Evolutionary conservation across 257 asterid species (phyloP).

Genomic region (Solanum clarkiae): DNA sequence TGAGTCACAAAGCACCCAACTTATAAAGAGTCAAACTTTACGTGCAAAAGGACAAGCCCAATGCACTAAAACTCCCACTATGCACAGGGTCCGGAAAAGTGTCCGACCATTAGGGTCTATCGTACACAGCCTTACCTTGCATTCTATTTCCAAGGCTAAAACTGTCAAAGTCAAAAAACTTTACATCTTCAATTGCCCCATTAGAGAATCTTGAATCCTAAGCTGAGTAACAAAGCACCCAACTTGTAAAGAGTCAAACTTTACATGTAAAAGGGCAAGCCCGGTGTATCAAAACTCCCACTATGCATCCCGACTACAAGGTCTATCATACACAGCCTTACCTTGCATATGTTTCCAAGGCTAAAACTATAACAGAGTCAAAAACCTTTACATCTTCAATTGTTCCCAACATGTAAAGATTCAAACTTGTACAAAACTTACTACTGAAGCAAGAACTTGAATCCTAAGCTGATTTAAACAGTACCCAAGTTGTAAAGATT

Average conservation of each 20-base stretch:
- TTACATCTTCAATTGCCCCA: constrained; percentile 20
- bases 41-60: too few species aligned
- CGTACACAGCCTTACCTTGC: too few species aligned
- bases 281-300: too few species aligned
- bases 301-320: too few species aligned
- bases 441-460: constrained; percentile 22
- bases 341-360: too few species aligned
- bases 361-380: background rate
- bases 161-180: background rate
- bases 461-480: constrained; percentile 14
- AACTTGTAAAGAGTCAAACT: background rate
- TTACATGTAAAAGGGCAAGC: background rate
- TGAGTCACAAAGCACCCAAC: background rate
- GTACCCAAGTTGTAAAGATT: background rate
- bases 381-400: constrained; percentile 12
- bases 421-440: background rate
- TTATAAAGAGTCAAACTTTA: background rate
- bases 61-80: too few species aligned
- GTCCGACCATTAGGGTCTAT: too few species aligned
- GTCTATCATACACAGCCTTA: too few species aligned
- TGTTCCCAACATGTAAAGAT: background rate
- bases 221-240: background rate
- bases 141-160: background rate
- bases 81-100: too few species aligned
- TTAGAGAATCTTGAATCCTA: constrained; percentile 51